These are phyloP conservation scores for Claviceps quebecensis DNA, from an alignment of 2,329 filamentous ascomycete genomes.

Conservation along the genomic window DNA sequence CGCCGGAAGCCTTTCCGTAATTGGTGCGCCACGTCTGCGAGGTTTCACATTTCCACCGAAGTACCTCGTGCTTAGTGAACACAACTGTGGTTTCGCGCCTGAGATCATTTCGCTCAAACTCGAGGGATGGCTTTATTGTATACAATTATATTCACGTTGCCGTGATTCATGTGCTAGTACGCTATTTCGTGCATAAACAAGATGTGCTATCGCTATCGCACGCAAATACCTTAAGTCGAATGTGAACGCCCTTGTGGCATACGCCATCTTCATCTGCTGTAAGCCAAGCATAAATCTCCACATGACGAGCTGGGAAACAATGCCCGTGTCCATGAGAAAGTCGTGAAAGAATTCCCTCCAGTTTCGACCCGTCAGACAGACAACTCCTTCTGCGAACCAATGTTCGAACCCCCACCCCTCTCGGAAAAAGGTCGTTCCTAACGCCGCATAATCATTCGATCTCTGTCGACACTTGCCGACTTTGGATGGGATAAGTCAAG, in stretches of 20 bases:
- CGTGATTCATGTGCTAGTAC: not conserved
- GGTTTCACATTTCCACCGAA: not conserved
- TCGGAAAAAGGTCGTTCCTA: not conserved
- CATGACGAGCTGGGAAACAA: not conserved
- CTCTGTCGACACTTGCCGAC: not conserved
- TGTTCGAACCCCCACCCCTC: not conserved
- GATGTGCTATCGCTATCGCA: constrained; percentile 3
- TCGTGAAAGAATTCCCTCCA: not conserved
- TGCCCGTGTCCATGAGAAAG: not conserved
- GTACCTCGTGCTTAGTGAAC: not conserved
- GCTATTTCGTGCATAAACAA: constrained; percentile 2
- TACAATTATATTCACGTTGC: not conserved
- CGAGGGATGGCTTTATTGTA: not conserved
- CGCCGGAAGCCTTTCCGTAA: not conserved
- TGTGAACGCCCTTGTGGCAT: not conserved
- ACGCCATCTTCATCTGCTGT: not conserved
- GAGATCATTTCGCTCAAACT: not conserved
- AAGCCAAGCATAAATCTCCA: not conserved
- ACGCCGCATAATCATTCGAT: not conserved
- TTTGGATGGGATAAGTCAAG: not conserved
- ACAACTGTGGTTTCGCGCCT: not conserved
- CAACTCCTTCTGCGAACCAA: not conserved
- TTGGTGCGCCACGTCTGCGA: not conserved
- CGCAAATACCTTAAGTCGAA: not conserved
- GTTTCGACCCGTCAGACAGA: not conserved